Base-by-base conservation (phyloP, 306 rosid genomes). In the Ormosia emarginata region DNA sequence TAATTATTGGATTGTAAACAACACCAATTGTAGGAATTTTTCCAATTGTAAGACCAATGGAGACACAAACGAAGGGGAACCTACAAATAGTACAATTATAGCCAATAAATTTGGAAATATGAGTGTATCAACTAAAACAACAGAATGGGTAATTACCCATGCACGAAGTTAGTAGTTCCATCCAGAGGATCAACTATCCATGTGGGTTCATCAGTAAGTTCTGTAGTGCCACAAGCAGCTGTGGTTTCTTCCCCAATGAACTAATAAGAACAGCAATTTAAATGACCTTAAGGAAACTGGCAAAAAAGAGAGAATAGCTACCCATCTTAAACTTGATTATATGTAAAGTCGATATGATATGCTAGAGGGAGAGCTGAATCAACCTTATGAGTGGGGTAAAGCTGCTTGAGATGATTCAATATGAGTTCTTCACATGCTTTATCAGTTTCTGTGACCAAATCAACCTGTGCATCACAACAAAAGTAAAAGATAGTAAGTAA, bases 161-260 rank as follows among this genome's bases (percentile, higher is more conserved):
- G 98, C 18, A 93, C 99, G 49, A 96, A 96, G 86, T 95, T 95
- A 34, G 97, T 96, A 52, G 99, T 96, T 87, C 99, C 99, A 83
- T 96, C 99, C 64, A 96, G 85, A 77, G 99, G 99, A 91, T 96
- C 99, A 43, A 96, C 98, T 77, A 96, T 90, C 99, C 99, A 96
- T 49, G 99, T 96, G 52, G 92, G 98, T 43, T 93, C 97, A 87
- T 96, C 94, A 0, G 99, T 93, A 83, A 96, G 92, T 78, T 96
- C 98, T n/a, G 90, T 84, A 72, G 65, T 75, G 74, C 99, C 98
- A 85, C 7, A 77, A 67, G 97, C 97, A 87, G 99, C 99, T 3
- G 98, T 87, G 75, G 97, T 93, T 87, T 96, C 99, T 83, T 96
- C 99, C 53, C 99, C 99, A 33, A 95, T 95, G 86, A 95, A 89